Conservation (phyloP, 345 rosid species). For the Lagerstroemia speciosa region DNA sequence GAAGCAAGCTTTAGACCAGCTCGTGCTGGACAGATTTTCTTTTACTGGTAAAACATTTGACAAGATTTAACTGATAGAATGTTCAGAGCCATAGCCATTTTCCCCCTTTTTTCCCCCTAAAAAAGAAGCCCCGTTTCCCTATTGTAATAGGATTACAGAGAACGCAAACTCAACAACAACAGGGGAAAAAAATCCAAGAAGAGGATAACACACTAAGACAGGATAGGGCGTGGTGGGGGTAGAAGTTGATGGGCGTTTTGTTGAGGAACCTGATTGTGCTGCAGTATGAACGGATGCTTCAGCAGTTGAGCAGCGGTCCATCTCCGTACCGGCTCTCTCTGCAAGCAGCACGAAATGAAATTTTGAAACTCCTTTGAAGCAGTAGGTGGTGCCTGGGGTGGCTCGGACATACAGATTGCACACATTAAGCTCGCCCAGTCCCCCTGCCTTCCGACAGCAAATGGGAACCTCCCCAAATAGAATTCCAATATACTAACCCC, state of each 20-base stretch:
- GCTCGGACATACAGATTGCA: conserved; percentile 83
- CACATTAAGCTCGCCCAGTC: conserved; percentile 96
- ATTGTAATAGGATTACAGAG: conserved; percentile 16
- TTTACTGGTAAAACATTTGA: conserved; percentile 7
- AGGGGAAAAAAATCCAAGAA: conserved; percentile 5
- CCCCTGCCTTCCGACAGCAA: conserved; percentile 59
- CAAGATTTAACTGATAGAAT: not conserved
- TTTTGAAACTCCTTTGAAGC: conserved; percentile 66
- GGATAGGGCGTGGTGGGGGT: conserved; percentile 66
- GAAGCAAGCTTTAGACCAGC: not conserved
- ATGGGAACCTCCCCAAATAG: conserved; percentile 76
- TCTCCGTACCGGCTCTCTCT: conserved; percentile 68
- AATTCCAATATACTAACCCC: conserved; percentile 89
- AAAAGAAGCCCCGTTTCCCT: conserved; percentile 6
- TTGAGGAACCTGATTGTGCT: conserved; percentile 33
- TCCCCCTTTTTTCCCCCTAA: conserved; percentile 5
- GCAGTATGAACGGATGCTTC: conserved; percentile 65
- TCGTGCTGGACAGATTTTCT: conserved; percentile 3
- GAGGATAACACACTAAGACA: conserved; percentile 21
- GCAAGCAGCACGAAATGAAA: conserved; percentile 74
- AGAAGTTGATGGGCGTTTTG: conserved; percentile 62
- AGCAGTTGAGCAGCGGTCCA: conserved; percentile 49
- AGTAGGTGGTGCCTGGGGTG: conserved; percentile 65
- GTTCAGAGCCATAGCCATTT: conserved; percentile 1
- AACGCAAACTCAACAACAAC: conserved; percentile 2